Conservation (phyloP, 2,329 filamentous ascomycete species). For the Mycocentrospora acerina region DNA sequence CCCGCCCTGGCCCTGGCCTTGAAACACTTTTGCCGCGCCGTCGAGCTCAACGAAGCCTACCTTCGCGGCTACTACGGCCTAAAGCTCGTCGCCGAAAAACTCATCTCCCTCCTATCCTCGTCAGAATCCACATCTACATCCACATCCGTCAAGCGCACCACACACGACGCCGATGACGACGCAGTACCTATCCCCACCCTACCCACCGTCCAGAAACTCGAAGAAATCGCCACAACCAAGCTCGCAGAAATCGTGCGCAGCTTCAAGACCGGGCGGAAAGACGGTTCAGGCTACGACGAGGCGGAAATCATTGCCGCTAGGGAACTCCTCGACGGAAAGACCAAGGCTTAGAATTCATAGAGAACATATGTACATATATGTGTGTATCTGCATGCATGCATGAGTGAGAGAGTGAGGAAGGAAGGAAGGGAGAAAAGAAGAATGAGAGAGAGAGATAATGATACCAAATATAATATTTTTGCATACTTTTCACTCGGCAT, state of each 20-base stretch:
- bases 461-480: too few relatives aligned
- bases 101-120: slow-evolving; percentile 36
- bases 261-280: slow-evolving; percentile 60
- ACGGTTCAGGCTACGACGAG: slow-evolving; percentile 72
- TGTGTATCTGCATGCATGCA: too few relatives aligned
- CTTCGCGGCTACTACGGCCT: slow-evolving; percentile 90
- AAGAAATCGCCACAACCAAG: slow-evolving; percentile 71
- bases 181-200: slow-evolving; percentile 56
- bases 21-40: slow-evolving; percentile 82
- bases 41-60: slow-evolving; percentile 93
- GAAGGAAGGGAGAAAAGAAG: too few relatives aligned
- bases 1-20: slow-evolving; percentile 67
- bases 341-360: too few relatives aligned
- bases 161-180: slow-evolving; percentile 37
- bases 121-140: slow-evolving; percentile 18
- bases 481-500: too few relatives aligned
- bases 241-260: slow-evolving; percentile 73
- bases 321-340: slow-evolving; percentile 62
- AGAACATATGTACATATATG: too few relatives aligned
- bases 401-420: too few relatives aligned
- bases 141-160: slow-evolving; percentile 28
- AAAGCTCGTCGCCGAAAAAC: slow-evolving; percentile 64
- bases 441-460: too few relatives aligned
- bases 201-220: slow-evolving; percentile 65
- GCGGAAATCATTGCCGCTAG: slow-evolving; percentile 71